A percentile compares a stretch with the other conserved stretches of the same genome.
Conservation (phyloP, 257 asterid genomes). For the Pogostemon cablin region DNA sequence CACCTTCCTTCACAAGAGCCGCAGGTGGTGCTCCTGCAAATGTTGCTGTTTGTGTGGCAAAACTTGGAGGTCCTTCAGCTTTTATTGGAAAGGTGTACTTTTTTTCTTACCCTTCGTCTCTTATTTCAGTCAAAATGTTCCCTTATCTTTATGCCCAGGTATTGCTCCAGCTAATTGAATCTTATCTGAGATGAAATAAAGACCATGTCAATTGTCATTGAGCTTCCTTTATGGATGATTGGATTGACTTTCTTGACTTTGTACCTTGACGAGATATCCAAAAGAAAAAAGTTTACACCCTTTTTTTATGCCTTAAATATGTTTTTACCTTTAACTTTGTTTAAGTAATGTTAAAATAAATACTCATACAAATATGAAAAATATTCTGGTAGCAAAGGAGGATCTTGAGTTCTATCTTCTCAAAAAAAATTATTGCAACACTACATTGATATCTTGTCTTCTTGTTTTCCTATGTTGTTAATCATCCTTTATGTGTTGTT, state of each 20-base stretch:
- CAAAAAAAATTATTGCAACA: not conserved
- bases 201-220: not conserved
- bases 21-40: constrained; percentile 96
- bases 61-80: constrained; percentile 88
- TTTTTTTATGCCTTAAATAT: not conserved
- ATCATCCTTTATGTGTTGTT: constrained; percentile 9
- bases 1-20: constrained; percentile 85
- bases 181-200: not conserved
- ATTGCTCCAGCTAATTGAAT: not conserved
- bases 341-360: not conserved
- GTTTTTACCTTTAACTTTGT: not conserved
- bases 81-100: constrained; percentile 77
- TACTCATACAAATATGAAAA: no score
- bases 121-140: not conserved
- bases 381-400: no score
- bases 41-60: constrained; percentile 83
- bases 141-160: not conserved
- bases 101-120: constrained; percentile 14
- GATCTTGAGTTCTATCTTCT: no score
- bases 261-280: constrained; percentile 9
- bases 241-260: not conserved
- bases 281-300: not conserved
- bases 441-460: not conserved
- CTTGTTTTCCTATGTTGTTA: not conserved
- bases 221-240: constrained; percentile 19